Conservation (phyloP, 2,329 filamentous ascomycete species). For the Colletotrichum tofieldiae region DNA sequence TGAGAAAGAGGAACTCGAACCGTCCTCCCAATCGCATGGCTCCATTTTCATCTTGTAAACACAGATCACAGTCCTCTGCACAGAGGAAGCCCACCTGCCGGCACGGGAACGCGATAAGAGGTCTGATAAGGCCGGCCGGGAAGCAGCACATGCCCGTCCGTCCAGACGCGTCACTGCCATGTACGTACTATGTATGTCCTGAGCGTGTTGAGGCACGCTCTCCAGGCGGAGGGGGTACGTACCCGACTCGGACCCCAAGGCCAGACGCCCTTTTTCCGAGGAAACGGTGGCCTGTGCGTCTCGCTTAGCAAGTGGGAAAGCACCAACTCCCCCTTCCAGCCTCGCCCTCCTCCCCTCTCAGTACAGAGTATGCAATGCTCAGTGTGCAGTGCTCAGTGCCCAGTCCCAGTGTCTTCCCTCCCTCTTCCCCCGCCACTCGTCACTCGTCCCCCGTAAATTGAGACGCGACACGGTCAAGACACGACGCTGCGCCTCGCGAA, state of each 20-base stretch:
- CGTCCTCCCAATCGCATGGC: too few species aligned
- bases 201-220: conserved; percentile 1
- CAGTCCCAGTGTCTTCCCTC: conserved; percentile 12
- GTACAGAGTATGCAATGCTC: too few species aligned
- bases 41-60: too few species aligned
- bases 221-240: neutral
- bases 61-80: too few species aligned
- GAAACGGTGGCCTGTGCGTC: conserved; percentile 8
- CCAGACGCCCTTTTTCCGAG: neutral
- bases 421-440: neutral
- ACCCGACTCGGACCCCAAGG: neutral
- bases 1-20: too few species aligned
- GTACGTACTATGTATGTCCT: neutral
- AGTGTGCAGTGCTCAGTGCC: neutral
- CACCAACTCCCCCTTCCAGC: conserved; percentile 18
- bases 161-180: conserved; percentile 28
- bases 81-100: too few species aligned
- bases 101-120: neutral
- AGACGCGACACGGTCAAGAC: conserved; percentile 50
- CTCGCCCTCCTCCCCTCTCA: neutral
- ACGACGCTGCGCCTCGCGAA: conserved; percentile 60
- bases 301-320: conserved; percentile 28
- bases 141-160: neutral
- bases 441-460: conserved; percentile 28
- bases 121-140: neutral